These are phyloP conservation scores for Aegle marmelos DNA, from an alignment of 345 rosid genomes.

Conservation along the genomic window DNA sequence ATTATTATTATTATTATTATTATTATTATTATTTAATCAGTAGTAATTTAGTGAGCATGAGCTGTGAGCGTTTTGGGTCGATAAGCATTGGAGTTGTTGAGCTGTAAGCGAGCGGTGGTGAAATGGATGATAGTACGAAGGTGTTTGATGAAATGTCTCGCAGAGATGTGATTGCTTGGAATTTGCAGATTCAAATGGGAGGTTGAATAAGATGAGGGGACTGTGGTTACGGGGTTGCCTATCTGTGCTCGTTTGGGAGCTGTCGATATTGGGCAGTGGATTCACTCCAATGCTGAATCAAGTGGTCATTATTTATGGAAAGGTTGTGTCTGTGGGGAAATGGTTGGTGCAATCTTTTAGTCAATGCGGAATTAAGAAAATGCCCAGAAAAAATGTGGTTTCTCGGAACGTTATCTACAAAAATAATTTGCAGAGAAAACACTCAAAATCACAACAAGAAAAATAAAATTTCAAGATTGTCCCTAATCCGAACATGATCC, in stretches of 20 bases:
- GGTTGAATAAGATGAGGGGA: constrained; percentile 58
- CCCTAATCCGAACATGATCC: no score
- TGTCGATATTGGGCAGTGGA: constrained; percentile 44
- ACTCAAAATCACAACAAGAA: no score
- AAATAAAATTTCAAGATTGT: no score
- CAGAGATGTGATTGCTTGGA: constrained; percentile 59
- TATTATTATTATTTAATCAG: no score
- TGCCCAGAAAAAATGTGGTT: constrained; percentile 47
- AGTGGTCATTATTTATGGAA: constrained; percentile 29
- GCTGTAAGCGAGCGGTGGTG: constrained; percentile 33
- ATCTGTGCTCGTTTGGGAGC: constrained; percentile 57
- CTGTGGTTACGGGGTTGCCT: constrained; percentile 57
- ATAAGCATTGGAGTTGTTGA: constrained; percentile 57
- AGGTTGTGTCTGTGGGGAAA: constrained; percentile 48
- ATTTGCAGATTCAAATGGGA: constrained; percentile 60
- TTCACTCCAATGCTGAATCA: constrained; percentile 50
- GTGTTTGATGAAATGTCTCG: constrained; percentile 59
- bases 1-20: no score
- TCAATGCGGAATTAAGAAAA: constrained; percentile 47
- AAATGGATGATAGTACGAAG: constrained; percentile 50
- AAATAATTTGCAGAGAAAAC: no score
- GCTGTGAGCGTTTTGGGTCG: constrained; percentile 37
- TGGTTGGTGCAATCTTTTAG: constrained; percentile 55
- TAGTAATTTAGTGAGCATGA: no score
- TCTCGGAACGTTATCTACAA: constrained; percentile 56